Conservation (phyloP, 1,284 basidiomycete species). For the Fomitopsis schrenkii region DNA sequence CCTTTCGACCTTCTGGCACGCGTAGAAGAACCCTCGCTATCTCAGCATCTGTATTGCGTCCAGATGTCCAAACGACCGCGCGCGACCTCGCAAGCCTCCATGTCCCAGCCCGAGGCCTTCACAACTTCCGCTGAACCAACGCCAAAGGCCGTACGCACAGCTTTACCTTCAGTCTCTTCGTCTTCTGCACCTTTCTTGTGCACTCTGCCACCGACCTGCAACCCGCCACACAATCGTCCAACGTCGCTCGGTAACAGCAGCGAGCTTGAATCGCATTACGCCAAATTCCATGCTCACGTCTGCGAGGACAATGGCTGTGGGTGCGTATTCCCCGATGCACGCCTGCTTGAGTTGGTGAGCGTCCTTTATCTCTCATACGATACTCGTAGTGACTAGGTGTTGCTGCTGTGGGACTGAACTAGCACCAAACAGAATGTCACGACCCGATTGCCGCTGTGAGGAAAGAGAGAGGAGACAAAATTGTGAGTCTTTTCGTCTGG, state of each 20-base stretch:
- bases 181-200: slow-evolving; percentile 45
- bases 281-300: slow-evolving; percentile 78
- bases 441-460: slow-evolving; percentile 73
- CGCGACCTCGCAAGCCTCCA: neutral
- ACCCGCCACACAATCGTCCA: slow-evolving; percentile 48
- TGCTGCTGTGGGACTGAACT: slow-evolving; percentile 7
- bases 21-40: too few relatives aligned
- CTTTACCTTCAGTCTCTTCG: neutral
- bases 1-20: too few relatives aligned
- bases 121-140: slow-evolving; percentile 4
- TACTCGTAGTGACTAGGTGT: slow-evolving; percentile 4
- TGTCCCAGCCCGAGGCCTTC: neutral
- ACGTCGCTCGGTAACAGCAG: slow-evolving; percentile 56
- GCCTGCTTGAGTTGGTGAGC: slow-evolving; percentile 73
- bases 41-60: neutral
- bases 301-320: slow-evolving; percentile 68
- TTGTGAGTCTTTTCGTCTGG: slow-evolving; percentile 51
- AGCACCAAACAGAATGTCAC: slow-evolving; percentile 89
- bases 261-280: slow-evolving; percentile 80
- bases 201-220: slow-evolving; percentile 80
- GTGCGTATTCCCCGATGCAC: slow-evolving; percentile 82
- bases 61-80: slow-evolving; percentile 1
- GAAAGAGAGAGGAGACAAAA: slow-evolving; percentile 83
- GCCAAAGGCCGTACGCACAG: slow-evolving; percentile 10
- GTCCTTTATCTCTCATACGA: neutral